Percentiles rank a stretch among this genome's conserved stretches.
phyloP scores from a whole-genome alignment of 345 rosid species.

The Diplotaxis tenuifolia region DNA sequence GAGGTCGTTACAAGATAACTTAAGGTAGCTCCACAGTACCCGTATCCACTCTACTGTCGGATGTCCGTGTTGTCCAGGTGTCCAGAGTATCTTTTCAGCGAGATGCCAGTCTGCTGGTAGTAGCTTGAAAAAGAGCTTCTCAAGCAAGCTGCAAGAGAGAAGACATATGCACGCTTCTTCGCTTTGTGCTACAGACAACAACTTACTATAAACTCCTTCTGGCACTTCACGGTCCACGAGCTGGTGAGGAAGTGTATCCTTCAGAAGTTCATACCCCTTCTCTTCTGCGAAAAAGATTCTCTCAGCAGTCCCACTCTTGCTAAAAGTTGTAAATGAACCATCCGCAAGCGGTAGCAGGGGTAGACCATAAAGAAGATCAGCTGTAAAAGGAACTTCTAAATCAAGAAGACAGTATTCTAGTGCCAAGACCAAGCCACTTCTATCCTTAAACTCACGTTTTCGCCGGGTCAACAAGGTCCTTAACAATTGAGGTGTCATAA shows the following conservation, averaged over 20 bases:
- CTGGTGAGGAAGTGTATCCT: conserved; percentile 74
- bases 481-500: conserved; percentile 70
- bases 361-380: conserved; percentile 64
- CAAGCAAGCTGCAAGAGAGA: conserved; percentile 78
- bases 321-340: conserved; percentile 76
- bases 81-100: conserved; percentile 68
- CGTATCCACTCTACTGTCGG: conserved; percentile 80
- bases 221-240: conserved; percentile 69
- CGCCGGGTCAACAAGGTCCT: conserved; percentile 69
- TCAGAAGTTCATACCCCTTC: conserved; percentile 73
- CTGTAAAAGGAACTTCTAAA: conserved; percentile 47
- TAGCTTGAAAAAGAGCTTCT: conserved; percentile 77
- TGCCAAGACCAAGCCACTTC: conserved; percentile 60
- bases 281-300: conserved; percentile 73
- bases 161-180: conserved; percentile 67
- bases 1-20: conserved; percentile 75
- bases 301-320: conserved; percentile 69
- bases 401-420: conserved; percentile 94
- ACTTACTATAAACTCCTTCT: conserved; percentile 57
- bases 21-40: conserved; percentile 75
- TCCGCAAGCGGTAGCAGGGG: conserved; percentile 81
- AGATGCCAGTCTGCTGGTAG: conserved; percentile 89
- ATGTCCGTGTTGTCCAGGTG: conserved; percentile 74
- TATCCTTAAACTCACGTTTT: conserved; percentile 63
- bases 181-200: conserved; percentile 69